Evolutionary conservation across 2,329 filamentous ascomycete genomes (phyloP).

Genomic region (Didymella sp.): DNA sequence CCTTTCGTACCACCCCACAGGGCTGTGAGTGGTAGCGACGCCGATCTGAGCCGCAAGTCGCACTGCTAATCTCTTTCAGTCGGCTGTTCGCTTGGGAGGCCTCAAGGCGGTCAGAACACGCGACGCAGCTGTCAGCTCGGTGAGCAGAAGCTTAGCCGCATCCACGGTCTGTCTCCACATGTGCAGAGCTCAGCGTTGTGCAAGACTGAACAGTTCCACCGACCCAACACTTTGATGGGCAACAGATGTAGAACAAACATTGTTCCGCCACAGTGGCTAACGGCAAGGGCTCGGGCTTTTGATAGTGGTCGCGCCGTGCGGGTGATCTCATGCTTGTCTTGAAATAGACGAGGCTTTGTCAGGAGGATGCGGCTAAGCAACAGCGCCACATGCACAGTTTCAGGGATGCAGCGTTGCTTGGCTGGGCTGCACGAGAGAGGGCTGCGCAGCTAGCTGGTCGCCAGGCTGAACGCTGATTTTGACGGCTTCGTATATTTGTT

Average conservation of each 20-base stretch:
- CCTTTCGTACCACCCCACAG: slow-evolving; percentile 2
- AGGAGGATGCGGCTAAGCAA: slow-evolving; percentile 15
- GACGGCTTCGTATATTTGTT: slow-evolving; percentile 7
- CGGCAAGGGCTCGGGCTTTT: slow-evolving; percentile 1
- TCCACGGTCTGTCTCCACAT: not conserved
- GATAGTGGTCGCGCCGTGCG: slow-evolving; percentile 3
- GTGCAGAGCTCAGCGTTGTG: not conserved
- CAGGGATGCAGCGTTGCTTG: slow-evolving; percentile 19
- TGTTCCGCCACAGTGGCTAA: not conserved
- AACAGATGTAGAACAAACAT: not conserved
- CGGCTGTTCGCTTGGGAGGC: slow-evolving; percentile 12
- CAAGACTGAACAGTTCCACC: not conserved
- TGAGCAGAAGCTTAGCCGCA: slow-evolving; percentile 13
- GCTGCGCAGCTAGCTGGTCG: slow-evolving; percentile 10
- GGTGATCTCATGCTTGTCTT: slow-evolving; percentile 15
- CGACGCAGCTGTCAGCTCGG: slow-evolving; percentile 6
- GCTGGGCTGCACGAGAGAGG: slow-evolving; percentile 18
- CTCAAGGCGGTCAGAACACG: slow-evolving; percentile 7
- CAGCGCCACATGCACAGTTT: slow-evolving; percentile 16
- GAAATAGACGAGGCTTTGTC: slow-evolving; percentile 21
- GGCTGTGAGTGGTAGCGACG: slow-evolving; percentile 8
- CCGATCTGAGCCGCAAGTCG: slow-evolving; percentile 1
- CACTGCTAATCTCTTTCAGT: slow-evolving; percentile 1
- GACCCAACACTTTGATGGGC: not conserved
- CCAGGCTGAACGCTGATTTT: slow-evolving; percentile 17